Evolutionary conservation across 2,329 filamentous ascomycete genomes (phyloP).

Genomic region (Trichoderma arundinaceum): DNA sequence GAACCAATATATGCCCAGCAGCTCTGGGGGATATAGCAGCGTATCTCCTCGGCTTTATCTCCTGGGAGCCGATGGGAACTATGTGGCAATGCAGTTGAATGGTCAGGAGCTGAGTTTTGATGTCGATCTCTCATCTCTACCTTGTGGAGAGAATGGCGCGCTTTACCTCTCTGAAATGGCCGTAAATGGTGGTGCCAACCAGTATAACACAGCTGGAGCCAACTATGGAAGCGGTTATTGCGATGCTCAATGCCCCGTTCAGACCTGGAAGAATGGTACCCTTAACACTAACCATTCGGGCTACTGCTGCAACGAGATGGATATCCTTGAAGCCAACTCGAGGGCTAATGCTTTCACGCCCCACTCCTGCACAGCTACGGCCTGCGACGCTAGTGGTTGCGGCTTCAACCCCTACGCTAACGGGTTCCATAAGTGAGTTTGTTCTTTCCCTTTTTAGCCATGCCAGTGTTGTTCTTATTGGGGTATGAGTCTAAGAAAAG

Average conservation of each 20-base stretch:
- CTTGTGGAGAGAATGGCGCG: constrained; percentile 71
- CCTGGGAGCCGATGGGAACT: constrained; percentile 59
- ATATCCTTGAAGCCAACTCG: constrained; percentile 62
- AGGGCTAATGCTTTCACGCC: constrained; percentile 53
- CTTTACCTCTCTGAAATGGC: constrained; percentile 64
- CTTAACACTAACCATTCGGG: constrained; percentile 45
- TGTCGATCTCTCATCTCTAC: constrained; percentile 67
- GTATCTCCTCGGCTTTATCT: constrained; percentile 61
- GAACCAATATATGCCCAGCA: constrained; percentile 38
- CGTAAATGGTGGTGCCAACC: constrained; percentile 63
- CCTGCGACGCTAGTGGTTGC: constrained; percentile 54
- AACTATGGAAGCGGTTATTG: constrained; percentile 69
- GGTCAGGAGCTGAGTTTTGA: constrained; percentile 69
- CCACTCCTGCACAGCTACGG: constrained; percentile 52
- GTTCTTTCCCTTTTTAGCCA: neutral
- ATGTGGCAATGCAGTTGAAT: constrained; percentile 65
- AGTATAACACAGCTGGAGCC: constrained; percentile 62
- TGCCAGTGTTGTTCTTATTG: too few species aligned
- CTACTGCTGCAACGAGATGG: constrained; percentile 61
- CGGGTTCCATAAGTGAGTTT: constrained; percentile 34
- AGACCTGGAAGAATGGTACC: constrained; percentile 56
- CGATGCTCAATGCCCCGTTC: constrained; percentile 62
- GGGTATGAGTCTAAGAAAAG: neutral
- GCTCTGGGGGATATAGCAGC: constrained; percentile 36
- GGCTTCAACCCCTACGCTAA: constrained; percentile 51